Evolutionary conservation across 345 rosid species (phyloP).

Genomic region (Rhodomyrtus tomentosa): DNA sequence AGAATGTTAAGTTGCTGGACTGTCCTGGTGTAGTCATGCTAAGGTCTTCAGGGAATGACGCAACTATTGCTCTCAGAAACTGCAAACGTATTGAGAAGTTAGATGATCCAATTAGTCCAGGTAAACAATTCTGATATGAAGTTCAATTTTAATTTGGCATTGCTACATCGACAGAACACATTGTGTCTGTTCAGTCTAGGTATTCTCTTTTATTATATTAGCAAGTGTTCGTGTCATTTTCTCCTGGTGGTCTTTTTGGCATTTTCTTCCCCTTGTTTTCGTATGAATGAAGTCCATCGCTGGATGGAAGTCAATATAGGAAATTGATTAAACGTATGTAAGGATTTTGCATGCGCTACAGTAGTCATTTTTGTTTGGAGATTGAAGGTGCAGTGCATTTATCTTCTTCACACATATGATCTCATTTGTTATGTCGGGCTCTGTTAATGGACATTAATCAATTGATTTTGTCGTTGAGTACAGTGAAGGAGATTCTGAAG

Average conservation of each 20-base stretch:
- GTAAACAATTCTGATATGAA: slow-evolving; percentile 17
- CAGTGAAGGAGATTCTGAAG: slow-evolving; percentile 90
- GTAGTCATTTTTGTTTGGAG: not conserved
- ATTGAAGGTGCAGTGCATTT: not conserved
- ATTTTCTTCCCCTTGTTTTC: not conserved
- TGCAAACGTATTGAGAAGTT: slow-evolving; percentile 96
- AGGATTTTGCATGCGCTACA: not conserved
- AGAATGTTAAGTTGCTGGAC: slow-evolving; percentile 80
- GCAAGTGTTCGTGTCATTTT: not conserved
- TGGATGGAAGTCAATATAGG: not conserved
- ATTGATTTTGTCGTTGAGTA: not conserved
- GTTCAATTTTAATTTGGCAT: not conserved
- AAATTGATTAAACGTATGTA: not conserved
- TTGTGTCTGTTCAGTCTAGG: not conserved
- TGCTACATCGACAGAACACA: not conserved
- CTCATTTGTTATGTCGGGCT: not conserved
- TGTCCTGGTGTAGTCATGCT: slow-evolving; percentile 99
- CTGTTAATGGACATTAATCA: not conserved
- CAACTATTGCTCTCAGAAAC: slow-evolving; percentile 73
- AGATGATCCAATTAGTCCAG: slow-evolving; percentile 91
- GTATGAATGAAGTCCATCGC: not conserved
- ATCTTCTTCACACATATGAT: not conserved
- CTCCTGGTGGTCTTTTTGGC: not conserved
- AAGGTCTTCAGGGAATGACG: slow-evolving; percentile 55
- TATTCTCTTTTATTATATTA: not conserved